Evolutionary conservation across 805 yeast species (phyloP).

Genomic region (Kregervanrija fluxuum): DNA sequence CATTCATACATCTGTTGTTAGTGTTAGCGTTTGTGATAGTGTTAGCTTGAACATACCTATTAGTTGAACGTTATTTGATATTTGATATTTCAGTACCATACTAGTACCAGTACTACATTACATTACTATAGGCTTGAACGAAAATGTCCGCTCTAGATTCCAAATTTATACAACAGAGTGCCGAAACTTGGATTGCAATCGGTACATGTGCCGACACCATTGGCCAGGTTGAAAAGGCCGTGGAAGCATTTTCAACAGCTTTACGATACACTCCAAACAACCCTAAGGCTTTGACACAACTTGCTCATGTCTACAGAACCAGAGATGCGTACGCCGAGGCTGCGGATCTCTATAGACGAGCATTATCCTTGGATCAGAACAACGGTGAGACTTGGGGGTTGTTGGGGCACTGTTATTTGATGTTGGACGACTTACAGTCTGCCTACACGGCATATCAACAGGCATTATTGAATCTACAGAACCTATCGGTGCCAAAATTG

Average conservation of each 20-base stretch:
- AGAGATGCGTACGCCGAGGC: constrained; percentile 90
- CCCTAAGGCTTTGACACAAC: constrained; percentile 73
- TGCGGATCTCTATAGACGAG: constrained; percentile 87
- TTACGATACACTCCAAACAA: constrained; percentile 80
- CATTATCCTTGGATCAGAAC: constrained; percentile 72
- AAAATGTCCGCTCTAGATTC: constrained; percentile 20
- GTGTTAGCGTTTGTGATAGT: too few relatives aligned
- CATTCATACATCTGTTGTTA: too few relatives aligned
- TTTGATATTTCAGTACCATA: constrained; percentile 10
- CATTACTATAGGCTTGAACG: not conserved
- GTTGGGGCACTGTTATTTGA: constrained; percentile 90
- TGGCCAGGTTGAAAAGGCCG: constrained; percentile 85
- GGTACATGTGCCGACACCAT: constrained; percentile 86
- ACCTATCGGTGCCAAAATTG: constrained; percentile 90
- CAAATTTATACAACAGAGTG: constrained; percentile 45
- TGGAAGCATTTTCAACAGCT: constrained; percentile 81
- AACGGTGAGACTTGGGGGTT: constrained; percentile 97
- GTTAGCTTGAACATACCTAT: too few relatives aligned
- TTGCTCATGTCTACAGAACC: constrained; percentile 84
- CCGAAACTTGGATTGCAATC: constrained; percentile 82
- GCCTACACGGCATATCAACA: constrained; percentile 97
- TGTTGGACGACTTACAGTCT: constrained; percentile 92
- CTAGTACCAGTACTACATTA: constrained; percentile 7
- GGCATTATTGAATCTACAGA: constrained; percentile 82
- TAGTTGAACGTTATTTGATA: too few relatives aligned